Base-by-base conservation (phyloP, 2,329 filamentous ascomycete species). In the Biscogniauxia marginata region DNA sequence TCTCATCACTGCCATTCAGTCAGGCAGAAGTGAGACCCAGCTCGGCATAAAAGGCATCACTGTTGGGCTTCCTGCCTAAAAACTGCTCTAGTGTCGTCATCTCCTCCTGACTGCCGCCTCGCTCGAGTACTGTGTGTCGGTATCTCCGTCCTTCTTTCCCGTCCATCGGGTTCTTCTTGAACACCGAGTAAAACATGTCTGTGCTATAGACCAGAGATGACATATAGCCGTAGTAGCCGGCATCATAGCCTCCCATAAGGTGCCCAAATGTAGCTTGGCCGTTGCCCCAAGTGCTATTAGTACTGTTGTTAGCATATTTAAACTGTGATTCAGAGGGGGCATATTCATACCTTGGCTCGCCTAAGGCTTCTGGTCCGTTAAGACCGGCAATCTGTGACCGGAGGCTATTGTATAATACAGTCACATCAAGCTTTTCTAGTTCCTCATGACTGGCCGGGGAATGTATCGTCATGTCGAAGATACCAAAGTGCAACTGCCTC, bases 101-200 rank as follows among this genome's bases (percentile, higher is more conserved):
- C 77, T 93, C 90, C 64, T 93, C 89, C 71, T 88, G 86, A 64
- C 84, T 87, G 0, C 90, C 90, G 39, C 90, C 90, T 62, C 84
- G 85, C 75, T 93, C 88, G 4, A 95, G 77, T 20, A 95, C 89
- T 0, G 85, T 89, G 72, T 91, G 87, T 53, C 90, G 81, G 75
- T 93, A 95, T 56, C 89, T 76, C 13, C 90, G 80, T 1, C 90
- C 90, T 70, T 91, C 84, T 62, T 82, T 83, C 25, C 79, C 80
- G 70, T 92, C 84, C 89, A 93, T 92, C 0, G 90, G 90, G 70
- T 93, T 80, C 64, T 83, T 79, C 76, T 88, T 87, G 76, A 95
- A 95, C 48, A 89, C 86, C 0, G 83, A 83, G 74, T 90, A 86
- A 79, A 93, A 96, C 89, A 96, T 93, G 73, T 96, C 90, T 22